phyloP scores from a whole-genome alignment of 768 basidiomycete genomes.

The Tylopilus subfusipes region DNA sequence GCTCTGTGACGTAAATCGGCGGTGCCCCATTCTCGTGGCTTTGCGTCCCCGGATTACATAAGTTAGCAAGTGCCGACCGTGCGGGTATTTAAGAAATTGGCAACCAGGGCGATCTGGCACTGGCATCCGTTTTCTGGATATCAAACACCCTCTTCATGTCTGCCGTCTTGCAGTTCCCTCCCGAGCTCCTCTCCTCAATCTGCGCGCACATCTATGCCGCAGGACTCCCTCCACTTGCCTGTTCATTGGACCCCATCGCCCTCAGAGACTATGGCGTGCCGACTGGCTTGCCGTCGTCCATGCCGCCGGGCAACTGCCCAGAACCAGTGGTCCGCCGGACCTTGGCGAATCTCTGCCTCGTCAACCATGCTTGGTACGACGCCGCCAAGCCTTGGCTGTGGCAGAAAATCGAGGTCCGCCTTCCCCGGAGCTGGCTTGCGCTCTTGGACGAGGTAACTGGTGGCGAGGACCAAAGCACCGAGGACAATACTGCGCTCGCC shows the following conservation, averaged over 20 bases:
- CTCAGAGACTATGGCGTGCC: conserved; percentile 44
- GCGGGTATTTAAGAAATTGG: conserved; percentile 2
- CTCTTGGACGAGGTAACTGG: conserved; percentile 77
- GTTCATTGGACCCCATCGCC: conserved; percentile 72
- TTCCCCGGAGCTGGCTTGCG: conserved; percentile 81
- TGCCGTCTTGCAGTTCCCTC: conserved; percentile 50
- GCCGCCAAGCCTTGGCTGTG: conserved; percentile 90
- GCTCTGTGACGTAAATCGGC: not conserved
- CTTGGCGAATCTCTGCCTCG: conserved; percentile 68
- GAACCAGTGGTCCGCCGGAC: conserved; percentile 64
- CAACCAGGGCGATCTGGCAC: not conserved
- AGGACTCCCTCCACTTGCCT: conserved; percentile 48
- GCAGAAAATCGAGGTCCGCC: conserved; percentile 76
- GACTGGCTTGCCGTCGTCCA: conserved; percentile 66
- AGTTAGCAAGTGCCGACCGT: conserved; percentile 8
- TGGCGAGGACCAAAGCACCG: conserved; percentile 49
- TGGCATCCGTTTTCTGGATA: not conserved
- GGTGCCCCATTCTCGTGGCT: conserved; percentile 11
- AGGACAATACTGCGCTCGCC: conserved; percentile 56
- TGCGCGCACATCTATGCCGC: conserved; percentile 69
- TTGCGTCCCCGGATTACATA: conserved; percentile 24
- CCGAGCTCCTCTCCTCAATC: conserved; percentile 69
- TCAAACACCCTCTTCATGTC: conserved; percentile 12
- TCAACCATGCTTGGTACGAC: conserved; percentile 72
- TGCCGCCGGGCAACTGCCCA: conserved; percentile 66